Conservation (phyloP, 1,284 basidiomycete genomes). For the Trichosporon inkin region DNA sequence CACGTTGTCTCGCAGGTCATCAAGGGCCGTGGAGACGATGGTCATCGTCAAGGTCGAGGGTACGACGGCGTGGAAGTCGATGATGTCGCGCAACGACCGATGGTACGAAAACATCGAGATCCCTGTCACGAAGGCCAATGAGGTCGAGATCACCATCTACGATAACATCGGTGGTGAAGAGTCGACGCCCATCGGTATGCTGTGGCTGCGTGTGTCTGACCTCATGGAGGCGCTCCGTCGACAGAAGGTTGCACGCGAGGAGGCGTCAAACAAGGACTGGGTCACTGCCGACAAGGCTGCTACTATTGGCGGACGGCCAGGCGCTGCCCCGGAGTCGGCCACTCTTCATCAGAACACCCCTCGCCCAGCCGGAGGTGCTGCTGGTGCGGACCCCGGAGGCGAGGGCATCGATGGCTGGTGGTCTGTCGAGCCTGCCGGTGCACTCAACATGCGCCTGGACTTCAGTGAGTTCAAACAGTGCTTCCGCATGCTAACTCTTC, state of each 20-base stretch:
- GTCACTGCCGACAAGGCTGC: slow-evolving; percentile 68
- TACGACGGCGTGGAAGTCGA: slow-evolving; percentile 84
- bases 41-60: slow-evolving; percentile 97
- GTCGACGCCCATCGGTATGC: slow-evolving; percentile 84
- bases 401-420: slow-evolving; percentile 98
- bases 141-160: slow-evolving; percentile 94
- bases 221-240: slow-evolving; percentile 89
- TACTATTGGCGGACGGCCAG: slow-evolving; percentile 39
- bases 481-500: neutral
- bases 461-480: slow-evolving; percentile 63
- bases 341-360: slow-evolving; percentile 30
- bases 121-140: slow-evolving; percentile 94
- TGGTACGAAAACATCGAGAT: slow-evolving; percentile 99
- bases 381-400: slow-evolving; percentile 33
- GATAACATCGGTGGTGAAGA: slow-evolving; percentile 79
- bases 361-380: slow-evolving; percentile 13
- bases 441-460: slow-evolving; percentile 76
- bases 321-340: slow-evolving; percentile 35
- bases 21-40: slow-evolving; percentile 76
- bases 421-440: slow-evolving; percentile 95
- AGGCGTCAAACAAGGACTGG: slow-evolving; percentile 68
- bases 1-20: slow-evolving; percentile 68
- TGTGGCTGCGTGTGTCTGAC: slow-evolving; percentile 94
- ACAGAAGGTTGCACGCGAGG: slow-evolving; percentile 78
- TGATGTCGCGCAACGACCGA: slow-evolving; percentile 86